Base-by-base conservation (phyloP, 192 early-diverging fungal species). In the Entomortierella chlamydospora region DNA sequence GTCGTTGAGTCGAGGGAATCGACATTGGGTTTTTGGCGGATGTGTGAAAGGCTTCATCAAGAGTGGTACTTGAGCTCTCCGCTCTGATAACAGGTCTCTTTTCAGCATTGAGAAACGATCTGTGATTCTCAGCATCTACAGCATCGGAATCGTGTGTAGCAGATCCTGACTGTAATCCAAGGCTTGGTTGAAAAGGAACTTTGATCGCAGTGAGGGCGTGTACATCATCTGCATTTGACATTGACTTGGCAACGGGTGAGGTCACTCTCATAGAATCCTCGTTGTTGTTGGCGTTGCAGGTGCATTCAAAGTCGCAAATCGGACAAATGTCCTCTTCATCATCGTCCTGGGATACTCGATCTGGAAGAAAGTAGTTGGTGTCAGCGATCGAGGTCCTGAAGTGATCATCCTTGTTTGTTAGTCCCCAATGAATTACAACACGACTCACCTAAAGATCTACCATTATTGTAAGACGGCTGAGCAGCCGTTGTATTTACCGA, bases 241-340 rank as follows among this genome's bases (percentile, higher is more conserved):
- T 28, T 12, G 65, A 15, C 1, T 39, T 34, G 13, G 37, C 25
- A 0, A 39, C 30, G 18, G 61, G 33, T 1, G 47, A 41, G 8
- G 30, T 50, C 4, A 43, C 22, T 1, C 47, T 42, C 4, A 60
- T 17, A 5, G 33, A 31, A 17, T 20, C 47, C 20, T 34, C 47
- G 18, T 25, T 56, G 28, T 26, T 56, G 28, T 26, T 52, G 29
- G 42, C 67, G 25, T 81, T 82, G 61, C 87, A 88, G 0, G 87
- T 88, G 49, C 87, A 88, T 41, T 87, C 82, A 37, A 69, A 80
- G 25, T 88, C 87, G 54, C 87, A 88, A 0, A 88, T 81, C 13
- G 85, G 85, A 54, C 87, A 88, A 23, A 88, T 80, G 54, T 88
- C 87, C 23, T 83, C 82, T 18, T 87, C 86, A 0, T 67, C 86